phyloP scores from a whole-genome alignment of 1,139 yeast species.

The Suhomyces maxii region DNA sequence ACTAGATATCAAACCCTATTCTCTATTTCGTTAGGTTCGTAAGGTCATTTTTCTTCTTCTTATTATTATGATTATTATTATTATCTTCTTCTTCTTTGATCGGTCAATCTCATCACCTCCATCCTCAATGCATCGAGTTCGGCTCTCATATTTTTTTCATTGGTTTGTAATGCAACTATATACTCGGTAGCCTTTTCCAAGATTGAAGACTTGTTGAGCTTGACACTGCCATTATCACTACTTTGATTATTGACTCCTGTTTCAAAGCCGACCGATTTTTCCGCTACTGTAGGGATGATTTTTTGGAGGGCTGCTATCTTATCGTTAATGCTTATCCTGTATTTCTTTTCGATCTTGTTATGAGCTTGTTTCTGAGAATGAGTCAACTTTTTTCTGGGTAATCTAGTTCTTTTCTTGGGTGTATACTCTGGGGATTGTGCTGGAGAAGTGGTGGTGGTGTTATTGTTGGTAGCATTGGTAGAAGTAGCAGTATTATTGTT shows the following conservation, averaged over 20 bases:
- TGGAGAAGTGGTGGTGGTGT: background rate
- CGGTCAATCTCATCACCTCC: constrained; percentile 3
- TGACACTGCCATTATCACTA: constrained; percentile 14
- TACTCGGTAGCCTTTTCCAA: constrained; percentile 67
- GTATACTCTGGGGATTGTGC: background rate
- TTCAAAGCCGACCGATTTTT: constrained; percentile 59
- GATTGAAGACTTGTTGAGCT: constrained; percentile 62
- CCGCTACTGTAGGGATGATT: constrained; percentile 63
- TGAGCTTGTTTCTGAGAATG: constrained; percentile 69
- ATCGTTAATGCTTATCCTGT: constrained; percentile 70
- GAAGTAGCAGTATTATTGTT: background rate
- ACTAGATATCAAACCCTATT: no score
- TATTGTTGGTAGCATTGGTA: background rate
- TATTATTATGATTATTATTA: no score
- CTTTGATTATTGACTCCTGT: constrained; percentile 28
- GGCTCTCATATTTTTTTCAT: constrained; percentile 36
- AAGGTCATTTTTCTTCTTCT: no score
- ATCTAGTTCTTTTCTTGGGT: constrained; percentile 47
- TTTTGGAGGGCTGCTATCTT: constrained; percentile 67
- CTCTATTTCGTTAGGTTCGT: no score
- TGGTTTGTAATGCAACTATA: constrained; percentile 49
- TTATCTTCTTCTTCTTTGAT: no score
- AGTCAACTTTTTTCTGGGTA: constrained; percentile 59
- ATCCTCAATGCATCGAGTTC: constrained; percentile 24
- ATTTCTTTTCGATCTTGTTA: constrained; percentile 67